Evolutionary conservation across 495 filamentous ascomycete species (phyloP).

Genomic region (Apiosordaria backusii): DNA sequence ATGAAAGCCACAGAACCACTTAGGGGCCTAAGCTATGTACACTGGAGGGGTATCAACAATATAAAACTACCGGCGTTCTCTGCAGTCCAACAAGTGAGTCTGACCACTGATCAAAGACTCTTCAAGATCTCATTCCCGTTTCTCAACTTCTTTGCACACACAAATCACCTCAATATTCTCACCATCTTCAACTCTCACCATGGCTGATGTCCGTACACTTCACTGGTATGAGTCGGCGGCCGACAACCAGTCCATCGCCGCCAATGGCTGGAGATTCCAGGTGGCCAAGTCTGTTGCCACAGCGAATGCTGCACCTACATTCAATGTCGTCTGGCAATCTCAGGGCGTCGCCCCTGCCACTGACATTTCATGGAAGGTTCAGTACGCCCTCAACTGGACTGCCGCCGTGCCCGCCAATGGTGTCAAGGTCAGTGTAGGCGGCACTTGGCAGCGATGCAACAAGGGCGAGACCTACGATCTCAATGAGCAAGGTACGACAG

Average conservation of each 20-base stretch:
- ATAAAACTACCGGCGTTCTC: too few relatives aligned
- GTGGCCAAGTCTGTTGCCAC: slow-evolving; percentile 6
- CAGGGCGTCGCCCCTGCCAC: not conserved
- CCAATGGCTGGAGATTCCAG: not conserved
- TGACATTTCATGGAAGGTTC: not conserved
- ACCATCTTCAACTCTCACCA: not conserved
- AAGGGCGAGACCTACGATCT: slow-evolving; percentile 11
- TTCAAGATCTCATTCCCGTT: too few relatives aligned
- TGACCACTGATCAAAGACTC: too few relatives aligned
- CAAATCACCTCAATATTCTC: too few relatives aligned
- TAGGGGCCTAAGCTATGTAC: too few relatives aligned
- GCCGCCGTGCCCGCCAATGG: not conserved
- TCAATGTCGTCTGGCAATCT: slow-evolving; percentile 9
- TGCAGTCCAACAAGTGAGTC: too few relatives aligned
- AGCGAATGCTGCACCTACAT: not conserved
- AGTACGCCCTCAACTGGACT: slow-evolving; percentile 9
- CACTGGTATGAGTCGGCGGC: slow-evolving; percentile 11
- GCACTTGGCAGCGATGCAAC: slow-evolving; percentile 3
- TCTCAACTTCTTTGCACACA: too few relatives aligned
- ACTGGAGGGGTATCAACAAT: too few relatives aligned
- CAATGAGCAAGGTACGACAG: not conserved
- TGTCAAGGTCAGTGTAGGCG: not conserved
- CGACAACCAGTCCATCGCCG: not conserved
- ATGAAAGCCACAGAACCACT: too few relatives aligned
- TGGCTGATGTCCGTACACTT: slow-evolving; percentile 9